Evolutionary conservation across 192 early-diverging fungal species (phyloP).

Genomic region (Funneliformis mosseae): DNA sequence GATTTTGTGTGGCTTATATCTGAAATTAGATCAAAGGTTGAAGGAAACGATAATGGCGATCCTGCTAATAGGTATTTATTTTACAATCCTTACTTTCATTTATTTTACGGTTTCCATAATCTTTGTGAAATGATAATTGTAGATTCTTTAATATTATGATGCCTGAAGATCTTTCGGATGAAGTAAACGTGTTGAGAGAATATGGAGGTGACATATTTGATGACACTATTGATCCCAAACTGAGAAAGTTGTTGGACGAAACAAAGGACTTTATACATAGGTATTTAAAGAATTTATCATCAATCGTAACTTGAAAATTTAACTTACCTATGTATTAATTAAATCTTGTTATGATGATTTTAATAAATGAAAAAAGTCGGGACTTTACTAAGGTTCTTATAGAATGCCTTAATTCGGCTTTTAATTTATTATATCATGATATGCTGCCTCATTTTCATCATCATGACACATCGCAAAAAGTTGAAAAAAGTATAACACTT

Average conservation of each 20-base stretch:
- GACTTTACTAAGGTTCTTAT: constrained; percentile 52
- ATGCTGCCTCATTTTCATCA: constrained; percentile 52
- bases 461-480: constrained; percentile 49
- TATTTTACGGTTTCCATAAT: not conserved
- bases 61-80: not conserved
- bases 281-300: constrained; percentile 39
- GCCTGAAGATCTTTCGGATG: constrained; percentile 62
- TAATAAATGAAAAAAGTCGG: constrained; percentile 39
- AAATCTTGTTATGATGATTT: not conserved
- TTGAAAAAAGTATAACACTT: constrained; percentile 59
- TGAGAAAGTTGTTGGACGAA: constrained; percentile 81
- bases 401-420: constrained; percentile 47
- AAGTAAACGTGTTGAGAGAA: constrained; percentile 62
- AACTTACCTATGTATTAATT: not conserved
- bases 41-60: not conserved
- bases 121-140: constrained; percentile 6
- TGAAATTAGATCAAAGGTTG: constrained; percentile 19
- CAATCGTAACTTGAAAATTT: not conserved
- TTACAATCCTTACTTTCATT: not conserved
- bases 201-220: constrained; percentile 49
- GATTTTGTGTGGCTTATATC: constrained; percentile 23
- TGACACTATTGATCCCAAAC: constrained; percentile 59
- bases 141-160: constrained; percentile 62
- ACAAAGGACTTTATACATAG: constrained; percentile 88
- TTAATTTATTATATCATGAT: constrained; percentile 46